These are phyloP conservation scores for Rhizopus sp. DNA, from an alignment of 371 early-diverging fungal species.

Conservation along the genomic window DNA sequence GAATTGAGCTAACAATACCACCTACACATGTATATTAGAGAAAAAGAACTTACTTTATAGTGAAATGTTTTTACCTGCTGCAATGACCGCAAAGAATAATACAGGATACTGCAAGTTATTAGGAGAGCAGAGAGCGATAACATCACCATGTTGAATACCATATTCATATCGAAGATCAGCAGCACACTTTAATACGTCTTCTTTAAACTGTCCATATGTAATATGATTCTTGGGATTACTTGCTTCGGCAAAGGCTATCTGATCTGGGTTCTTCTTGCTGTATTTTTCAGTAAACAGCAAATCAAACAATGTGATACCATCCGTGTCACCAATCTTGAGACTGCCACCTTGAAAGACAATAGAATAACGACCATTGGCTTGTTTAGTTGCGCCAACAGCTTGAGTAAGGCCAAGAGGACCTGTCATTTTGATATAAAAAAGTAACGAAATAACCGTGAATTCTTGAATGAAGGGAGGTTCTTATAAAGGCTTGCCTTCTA, in stretches of 20 bases:
- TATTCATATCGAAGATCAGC: slow-evolving; percentile 9
- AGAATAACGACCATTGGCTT: too few species aligned
- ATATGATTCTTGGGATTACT: not conserved
- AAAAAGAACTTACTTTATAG: not conserved
- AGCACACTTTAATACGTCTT: slow-evolving; percentile 5
- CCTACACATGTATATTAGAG: slow-evolving; percentile 36
- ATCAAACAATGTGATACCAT: not conserved
- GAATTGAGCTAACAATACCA: slow-evolving; percentile 63
- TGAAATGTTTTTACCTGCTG: slow-evolving; percentile 19
- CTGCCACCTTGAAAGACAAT: too few species aligned
- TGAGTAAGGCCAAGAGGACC: too few species aligned
- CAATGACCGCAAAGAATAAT: slow-evolving; percentile 10
- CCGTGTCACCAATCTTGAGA: too few species aligned
- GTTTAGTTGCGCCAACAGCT: too few species aligned
- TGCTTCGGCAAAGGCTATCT: not conserved
- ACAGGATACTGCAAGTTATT: slow-evolving; percentile 39
- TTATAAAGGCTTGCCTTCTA: too few species aligned
- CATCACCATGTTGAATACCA: slow-evolving; percentile 59
- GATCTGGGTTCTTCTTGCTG: not conserved
- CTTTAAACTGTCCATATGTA: slow-evolving; percentile 4
- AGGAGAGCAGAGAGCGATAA: slow-evolving; percentile 64
- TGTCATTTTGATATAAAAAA: too few species aligned
- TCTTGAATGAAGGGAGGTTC: too few species aligned
- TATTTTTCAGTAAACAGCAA: not conserved
- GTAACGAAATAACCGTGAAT: too few species aligned